These are phyloP conservation scores for Tribonema minus DNA, from an alignment of 108 stramenopile genomes.

Conservation along the genomic window DNA sequence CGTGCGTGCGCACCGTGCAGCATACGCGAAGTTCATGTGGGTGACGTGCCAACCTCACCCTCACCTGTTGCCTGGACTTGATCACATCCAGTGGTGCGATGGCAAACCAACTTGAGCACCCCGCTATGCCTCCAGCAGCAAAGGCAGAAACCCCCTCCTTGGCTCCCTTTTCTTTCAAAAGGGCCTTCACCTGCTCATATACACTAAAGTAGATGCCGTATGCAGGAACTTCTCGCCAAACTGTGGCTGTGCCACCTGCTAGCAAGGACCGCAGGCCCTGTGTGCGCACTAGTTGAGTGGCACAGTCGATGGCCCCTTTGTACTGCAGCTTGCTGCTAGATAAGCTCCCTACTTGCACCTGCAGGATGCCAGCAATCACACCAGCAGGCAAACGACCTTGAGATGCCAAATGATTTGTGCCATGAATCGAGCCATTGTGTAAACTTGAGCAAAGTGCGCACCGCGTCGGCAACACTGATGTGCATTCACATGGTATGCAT, in stretches of 20 bases:
- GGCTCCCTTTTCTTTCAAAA: slow-evolving; percentile 16
- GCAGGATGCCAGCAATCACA: no score
- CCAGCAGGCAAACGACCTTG: no score
- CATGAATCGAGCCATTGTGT: no score
- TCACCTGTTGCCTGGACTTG: slow-evolving; percentile 60
- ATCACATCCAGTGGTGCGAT: slow-evolving; percentile 85
- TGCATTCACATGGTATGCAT: no score
- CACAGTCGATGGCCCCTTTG: slow-evolving; percentile 18
- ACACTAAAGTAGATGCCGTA: slow-evolving; percentile 80
- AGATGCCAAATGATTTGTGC: no score
- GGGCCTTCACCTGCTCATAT: slow-evolving; percentile 60
- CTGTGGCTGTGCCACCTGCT: slow-evolving; percentile 17
- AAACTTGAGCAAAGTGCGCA: no score
- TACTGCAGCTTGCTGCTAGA: slow-evolving; percentile 2
- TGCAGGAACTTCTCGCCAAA: slow-evolving; percentile 72
- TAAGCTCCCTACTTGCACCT: slow-evolving; percentile 17
- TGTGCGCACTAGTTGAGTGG: slow-evolving; percentile 11
- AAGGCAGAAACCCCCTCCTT: slow-evolving; percentile 54
- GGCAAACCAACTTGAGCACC: slow-evolving; percentile 74
- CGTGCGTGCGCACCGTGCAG: no score
- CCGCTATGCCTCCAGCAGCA: slow-evolving; percentile 76
- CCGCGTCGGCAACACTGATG: no score
- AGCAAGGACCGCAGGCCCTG: slow-evolving; percentile 44
- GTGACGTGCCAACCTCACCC: no score
- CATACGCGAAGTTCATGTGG: no score